Base-by-base conservation (phyloP, 805 yeast species). In the Nakazawaea sp. region DNA sequence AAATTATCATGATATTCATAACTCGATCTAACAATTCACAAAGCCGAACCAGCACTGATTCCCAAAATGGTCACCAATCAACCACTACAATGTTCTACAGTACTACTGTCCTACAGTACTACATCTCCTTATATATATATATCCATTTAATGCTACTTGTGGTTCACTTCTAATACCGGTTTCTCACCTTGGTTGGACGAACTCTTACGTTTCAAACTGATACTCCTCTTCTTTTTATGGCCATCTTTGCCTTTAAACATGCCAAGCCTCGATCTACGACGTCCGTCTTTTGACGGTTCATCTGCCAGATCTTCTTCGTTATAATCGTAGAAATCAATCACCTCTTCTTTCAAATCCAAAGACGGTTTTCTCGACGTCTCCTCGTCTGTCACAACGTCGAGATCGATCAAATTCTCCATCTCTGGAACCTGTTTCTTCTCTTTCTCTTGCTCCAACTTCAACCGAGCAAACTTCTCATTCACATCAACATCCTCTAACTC, bases 301-400 rank as follows among this genome's bases (percentile, higher is more conserved):
- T 21, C 35, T 13, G 18, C 35, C n/a, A 18, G n/a, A 16, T 27
- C 28, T 24, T 36, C 43, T 20, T 17, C 33, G 20, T 33, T 42
- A 12, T 28, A 28, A 24, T 39, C 43, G 30, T 39, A 33, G 19
- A 38, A 33, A 30, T 35, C 40, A 17, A 31, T 34, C 17, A 31
- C 38, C 13, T 37, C 41, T 13, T 32, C 41, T 32, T 36, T 29
- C 24, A 37, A 28, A 21, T 37, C 40, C 18, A 37, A 24, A 8
- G 40, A 37, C 3, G 40, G 28, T 10, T 32, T 23, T 13, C 40
- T 27, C 6, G 32, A 17, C 5, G 15, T 20, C 16, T 35, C 16
- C 5, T 13, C 19, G 9, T 28, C 19, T 18, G 8, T 16, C 9
- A 19, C n/a, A 4, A 13, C 13, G n/a, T 27, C 29, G 8, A 27